These are phyloP conservation scores for Pyricularia pennisetigena DNA, from an alignment of 2,329 filamentous ascomycete genomes.

Conservation along the genomic window DNA sequence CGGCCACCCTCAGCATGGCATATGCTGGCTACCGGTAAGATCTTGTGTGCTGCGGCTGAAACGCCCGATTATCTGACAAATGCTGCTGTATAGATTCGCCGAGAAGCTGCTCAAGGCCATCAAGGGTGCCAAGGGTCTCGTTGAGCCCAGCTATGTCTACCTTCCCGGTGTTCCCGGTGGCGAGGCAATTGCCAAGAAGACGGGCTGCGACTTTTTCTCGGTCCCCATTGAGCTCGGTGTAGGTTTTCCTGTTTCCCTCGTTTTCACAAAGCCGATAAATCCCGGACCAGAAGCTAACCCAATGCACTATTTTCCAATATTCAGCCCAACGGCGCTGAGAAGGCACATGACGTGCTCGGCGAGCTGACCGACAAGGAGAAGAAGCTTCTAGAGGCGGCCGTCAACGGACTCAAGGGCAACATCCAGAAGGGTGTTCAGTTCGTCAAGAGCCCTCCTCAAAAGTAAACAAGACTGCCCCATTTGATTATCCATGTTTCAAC, in stretches of 20 bases:
- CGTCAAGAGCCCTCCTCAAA: constrained; percentile 76
- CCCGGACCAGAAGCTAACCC: background rate
- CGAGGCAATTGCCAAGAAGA: constrained; percentile 73
- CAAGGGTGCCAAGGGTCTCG: constrained; percentile 83
- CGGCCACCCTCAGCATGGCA: constrained; percentile 96
- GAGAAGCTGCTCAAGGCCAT: constrained; percentile 85
- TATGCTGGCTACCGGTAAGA: constrained; percentile 63
- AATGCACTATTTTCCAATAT: background rate
- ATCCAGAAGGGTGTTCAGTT: constrained; percentile 92
- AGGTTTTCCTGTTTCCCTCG: constrained; percentile 37
- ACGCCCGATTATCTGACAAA: background rate
- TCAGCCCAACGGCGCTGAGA: constrained; percentile 75
- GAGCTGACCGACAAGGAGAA: constrained; percentile 80
- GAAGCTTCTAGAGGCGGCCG: constrained; percentile 66
- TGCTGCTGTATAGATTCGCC: constrained; percentile 58
- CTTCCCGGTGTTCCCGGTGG: constrained; percentile 83
- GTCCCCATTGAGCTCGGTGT: constrained; percentile 92
- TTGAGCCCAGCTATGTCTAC: constrained; percentile 95
- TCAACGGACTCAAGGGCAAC: constrained; percentile 79
- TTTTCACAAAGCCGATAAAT: background rate
- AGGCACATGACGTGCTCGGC: constrained; percentile 70
- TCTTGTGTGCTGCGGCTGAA: background rate
- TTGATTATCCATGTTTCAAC: background rate
- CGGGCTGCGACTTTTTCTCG: constrained; percentile 88
- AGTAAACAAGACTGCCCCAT: constrained; percentile 44